phyloP scores from a whole-genome alignment of 441 rosid genomes.

The Euphorbia corollata region DNA sequence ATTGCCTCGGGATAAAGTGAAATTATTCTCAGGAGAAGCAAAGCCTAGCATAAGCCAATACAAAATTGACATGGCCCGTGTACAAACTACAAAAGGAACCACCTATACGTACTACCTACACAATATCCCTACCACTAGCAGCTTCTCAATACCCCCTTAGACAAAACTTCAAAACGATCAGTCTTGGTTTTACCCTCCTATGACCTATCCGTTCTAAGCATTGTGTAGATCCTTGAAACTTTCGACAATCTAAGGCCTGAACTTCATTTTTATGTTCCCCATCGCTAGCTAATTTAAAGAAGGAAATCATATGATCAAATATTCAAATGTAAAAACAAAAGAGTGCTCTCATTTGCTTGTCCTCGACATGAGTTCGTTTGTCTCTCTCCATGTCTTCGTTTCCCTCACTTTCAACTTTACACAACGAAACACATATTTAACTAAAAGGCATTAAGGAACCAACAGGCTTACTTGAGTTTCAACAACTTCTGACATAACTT shows the following conservation, averaged over 20 bases:
- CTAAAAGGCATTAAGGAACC: background rate
- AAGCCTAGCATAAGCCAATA: background rate
- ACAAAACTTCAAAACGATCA: background rate
- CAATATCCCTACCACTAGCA: background rate
- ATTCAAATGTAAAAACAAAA: too few relatives aligned
- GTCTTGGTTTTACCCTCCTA: background rate
- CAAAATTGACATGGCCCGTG: background rate
- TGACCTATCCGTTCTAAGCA: background rate
- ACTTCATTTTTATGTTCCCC: background rate
- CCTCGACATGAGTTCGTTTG: background rate
- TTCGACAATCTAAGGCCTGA: background rate
- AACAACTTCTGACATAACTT: conserved; percentile 38
- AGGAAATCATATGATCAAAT: too few relatives aligned
- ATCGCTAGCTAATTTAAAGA: too few relatives aligned
- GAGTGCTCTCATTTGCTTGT: background rate
- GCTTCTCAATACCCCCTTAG: background rate
- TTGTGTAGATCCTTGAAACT: background rate
- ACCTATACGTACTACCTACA: background rate
- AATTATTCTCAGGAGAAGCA: background rate
- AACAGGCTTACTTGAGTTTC: conserved; percentile 53
- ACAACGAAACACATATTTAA: background rate
- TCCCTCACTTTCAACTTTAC: background rate
- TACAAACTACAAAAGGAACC: background rate
- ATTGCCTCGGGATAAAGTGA: background rate
- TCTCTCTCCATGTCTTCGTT: background rate